Percentiles rank a stretch among this genome's conserved stretches.
Conservation (phyloP, 2,329 filamentous ascomycete species). For the Apiospora koreana region DNA sequence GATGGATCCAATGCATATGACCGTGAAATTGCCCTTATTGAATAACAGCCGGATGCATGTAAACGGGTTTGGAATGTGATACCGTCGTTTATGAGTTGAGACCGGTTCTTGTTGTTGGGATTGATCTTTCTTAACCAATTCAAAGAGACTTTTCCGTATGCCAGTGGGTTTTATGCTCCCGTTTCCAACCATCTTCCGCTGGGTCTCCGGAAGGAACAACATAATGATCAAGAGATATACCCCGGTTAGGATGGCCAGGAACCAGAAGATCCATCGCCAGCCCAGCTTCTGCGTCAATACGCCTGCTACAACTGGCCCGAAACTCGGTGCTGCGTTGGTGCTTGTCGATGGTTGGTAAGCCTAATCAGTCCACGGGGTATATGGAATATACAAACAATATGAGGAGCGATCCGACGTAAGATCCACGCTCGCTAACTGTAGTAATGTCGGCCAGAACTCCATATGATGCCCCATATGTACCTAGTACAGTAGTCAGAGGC, state of each 20-base stretch:
- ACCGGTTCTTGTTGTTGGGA: background rate
- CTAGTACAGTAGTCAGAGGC: background rate
- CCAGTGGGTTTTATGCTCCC: slow-evolving; percentile 9
- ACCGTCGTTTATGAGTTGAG: background rate
- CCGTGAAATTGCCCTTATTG: background rate
- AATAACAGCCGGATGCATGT: background rate
- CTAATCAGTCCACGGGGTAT: too few relatives aligned
- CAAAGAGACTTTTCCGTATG: background rate
- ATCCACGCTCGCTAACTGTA: background rate
- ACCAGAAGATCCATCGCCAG: slow-evolving; percentile 19
- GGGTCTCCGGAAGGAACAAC: slow-evolving; percentile 17
- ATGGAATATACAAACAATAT: slow-evolving; percentile 10
- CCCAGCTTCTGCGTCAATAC: slow-evolving; percentile 12
- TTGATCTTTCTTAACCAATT: background rate
- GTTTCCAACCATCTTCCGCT: slow-evolving; percentile 16
- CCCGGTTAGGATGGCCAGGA: slow-evolving; percentile 16
- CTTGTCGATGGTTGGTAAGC: background rate
- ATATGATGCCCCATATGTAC: background rate
- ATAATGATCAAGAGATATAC: slow-evolving; percentile 9
- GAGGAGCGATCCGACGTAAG: background rate
- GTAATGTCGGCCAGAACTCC: slow-evolving; percentile 1
- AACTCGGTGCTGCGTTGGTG: slow-evolving; percentile 8
- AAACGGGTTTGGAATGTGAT: background rate
- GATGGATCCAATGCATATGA: background rate
- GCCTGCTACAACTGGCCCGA: slow-evolving; percentile 17